Evolutionary conservation across 768 basidiomycete genomes (phyloP), one percentile per base, ranked within the genome.

Genomic region (Obba rivulosa): DNA sequence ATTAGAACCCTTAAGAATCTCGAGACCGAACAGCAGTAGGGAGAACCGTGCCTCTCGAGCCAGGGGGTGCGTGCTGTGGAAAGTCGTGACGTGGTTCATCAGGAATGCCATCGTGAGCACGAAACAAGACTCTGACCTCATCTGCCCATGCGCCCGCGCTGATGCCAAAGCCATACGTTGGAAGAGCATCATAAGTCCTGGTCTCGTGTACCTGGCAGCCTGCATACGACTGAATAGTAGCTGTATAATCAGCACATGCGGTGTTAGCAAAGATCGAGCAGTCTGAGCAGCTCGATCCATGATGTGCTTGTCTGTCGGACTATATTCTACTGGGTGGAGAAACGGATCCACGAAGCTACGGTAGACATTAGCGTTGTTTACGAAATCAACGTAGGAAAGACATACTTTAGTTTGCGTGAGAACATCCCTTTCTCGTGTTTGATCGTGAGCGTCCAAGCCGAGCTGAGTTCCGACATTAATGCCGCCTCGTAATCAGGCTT

Each of bases 201-300:
- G 82, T 48, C 86, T 76, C 34, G 86, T 79, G 69, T 97, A 95
- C 50, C 92, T 82, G 44, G 94, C 91, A 37, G 95, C 90, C 68
- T 98, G 95, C 55, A 96, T 75, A 38, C 93, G 83, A 63, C 92
- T 96, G 50, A 92, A 81, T 8, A 98, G 65, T 76, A 97, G 87
- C 55, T 92, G 84, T 40, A 98, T 64, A 22, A 98, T 76, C 14
- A 94, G 73, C 1, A 78, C 75, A 67, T 97, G 96, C 4, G 96
- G 92, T 2, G 79, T 74, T 8, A 98, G 76, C 4, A 93, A 65
- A 34, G 88, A 79, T 38, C 80, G 78, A 4, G 92, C 92, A 56
- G 81, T 74, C 14, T 72, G 71, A 21, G 78, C 74, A 21, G 80
- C 80, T 28, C 83, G 80, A 54, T 93, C 88, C 39, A 96, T 89